A percentile compares a stretch with the other conserved stretches of the same genome.
These are phyloP conservation scores for Boletus nobilissimus DNA, from an alignment of 1,284 basidiomycete genomes.

Conservation along the genomic window DNA sequence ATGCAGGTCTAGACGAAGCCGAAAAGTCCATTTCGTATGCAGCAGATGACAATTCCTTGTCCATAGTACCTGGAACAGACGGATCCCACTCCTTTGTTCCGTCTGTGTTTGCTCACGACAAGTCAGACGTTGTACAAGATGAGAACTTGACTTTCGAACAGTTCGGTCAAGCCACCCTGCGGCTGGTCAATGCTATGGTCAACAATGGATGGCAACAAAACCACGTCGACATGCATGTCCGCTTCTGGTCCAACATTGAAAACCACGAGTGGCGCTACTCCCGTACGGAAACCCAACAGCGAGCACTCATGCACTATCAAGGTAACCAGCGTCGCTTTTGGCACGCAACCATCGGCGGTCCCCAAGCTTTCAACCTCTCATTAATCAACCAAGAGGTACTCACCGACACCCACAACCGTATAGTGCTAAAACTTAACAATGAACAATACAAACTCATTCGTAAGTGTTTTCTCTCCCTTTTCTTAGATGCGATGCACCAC, in stretches of 20 bases:
- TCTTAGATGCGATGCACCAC: neutral
- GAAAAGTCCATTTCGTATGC: neutral
- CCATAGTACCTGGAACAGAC: neutral
- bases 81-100: neutral
- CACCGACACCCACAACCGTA: neutral
- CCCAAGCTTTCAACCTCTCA: neutral
- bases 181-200: neutral
- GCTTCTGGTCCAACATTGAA: constrained; percentile 2
- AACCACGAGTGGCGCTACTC: neutral
- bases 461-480: neutral
- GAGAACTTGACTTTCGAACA: neutral
- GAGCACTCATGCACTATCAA: neutral
- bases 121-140: neutral
- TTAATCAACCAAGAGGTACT: neutral
- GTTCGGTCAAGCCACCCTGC: neutral
- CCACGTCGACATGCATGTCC: constrained; percentile 13
- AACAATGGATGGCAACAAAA: neutral
- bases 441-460: neutral
- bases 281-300: neutral
- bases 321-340: neutral
- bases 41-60: neutral
- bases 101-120: neutral
- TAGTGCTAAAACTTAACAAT: neutral
- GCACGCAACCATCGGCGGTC: neutral
- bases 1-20: neutral